Evolutionary conservation across 495 filamentous ascomycete genomes (phyloP), one percentile per base, ranked within the genome.

Genomic region (Jackrogersella minutella): DNA sequence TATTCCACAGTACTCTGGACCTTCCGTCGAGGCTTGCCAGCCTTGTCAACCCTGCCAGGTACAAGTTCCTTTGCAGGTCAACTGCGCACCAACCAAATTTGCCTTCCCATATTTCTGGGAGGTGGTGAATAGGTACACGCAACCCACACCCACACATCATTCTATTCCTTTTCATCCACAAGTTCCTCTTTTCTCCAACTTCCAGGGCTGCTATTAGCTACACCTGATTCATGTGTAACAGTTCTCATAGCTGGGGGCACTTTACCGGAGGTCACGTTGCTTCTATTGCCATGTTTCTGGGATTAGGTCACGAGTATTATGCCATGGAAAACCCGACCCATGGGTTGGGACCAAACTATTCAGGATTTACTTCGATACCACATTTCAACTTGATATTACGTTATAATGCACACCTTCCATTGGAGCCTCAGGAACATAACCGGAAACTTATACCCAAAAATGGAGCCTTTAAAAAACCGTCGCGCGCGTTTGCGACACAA

Each of bases 141-240:
- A 76, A 58, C 71, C 75, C n/a, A 36, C 68, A 40, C 78, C 75
- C 11, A 70, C 79, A 22, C 78, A 79, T 52, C 76, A 78, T 52
- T 74, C 76, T 53, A 68, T 77, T 40, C 77, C 80, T n/a, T 81
- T 81, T 56, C 80, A 84, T 62, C 72, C 78, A 33, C 81, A 81
- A 69, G 76, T 80, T 58, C 80, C 76, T 30, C 62, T 81, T 33
- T 78, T 80, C 53, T 66, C 78, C 36, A 74, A 77, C 59, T 76
- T 82, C 72, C 80, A 81, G 72, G 76, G 79, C 58, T 82, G 78
- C 74, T 84, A 82, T 73, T 83, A 78, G 72, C 59, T 61, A 58
- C 60, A 72, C 47, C n/a, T 68, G 56, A 61, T 49, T 64, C 9
- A 41, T 39, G 60, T 56, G 60, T 64, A 56, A 57, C 49, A 52